phyloP scores from a whole-genome alignment of 345 rosid genomes.

The Euclidium syriacum region DNA sequence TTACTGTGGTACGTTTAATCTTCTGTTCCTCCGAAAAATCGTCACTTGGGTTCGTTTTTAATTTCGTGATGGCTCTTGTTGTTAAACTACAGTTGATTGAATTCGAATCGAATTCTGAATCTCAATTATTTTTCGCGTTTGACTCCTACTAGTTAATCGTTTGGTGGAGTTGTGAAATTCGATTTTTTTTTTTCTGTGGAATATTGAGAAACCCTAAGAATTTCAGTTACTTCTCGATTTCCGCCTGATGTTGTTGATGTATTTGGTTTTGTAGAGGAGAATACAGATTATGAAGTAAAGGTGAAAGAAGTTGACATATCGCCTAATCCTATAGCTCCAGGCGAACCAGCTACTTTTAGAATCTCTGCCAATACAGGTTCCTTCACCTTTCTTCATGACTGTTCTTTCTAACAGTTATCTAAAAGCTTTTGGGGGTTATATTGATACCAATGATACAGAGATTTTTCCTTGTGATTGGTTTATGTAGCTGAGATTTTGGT shows the following conservation, averaged over 20 bases:
- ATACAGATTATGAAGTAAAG: constrained; percentile 48
- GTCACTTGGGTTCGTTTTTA: background rate
- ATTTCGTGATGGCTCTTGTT: background rate
- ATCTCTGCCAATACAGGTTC: constrained; percentile 63
- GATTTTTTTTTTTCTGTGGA: background rate
- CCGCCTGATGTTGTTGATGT: background rate
- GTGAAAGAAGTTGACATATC: constrained; percentile 55
- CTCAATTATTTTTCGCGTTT: background rate
- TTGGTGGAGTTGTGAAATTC: background rate
- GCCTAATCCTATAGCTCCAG: constrained; percentile 56
- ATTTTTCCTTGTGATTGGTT: background rate
- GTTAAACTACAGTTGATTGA: background rate
- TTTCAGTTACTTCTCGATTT: background rate
- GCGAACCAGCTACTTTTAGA: constrained; percentile 52
- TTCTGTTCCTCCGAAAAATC: background rate
- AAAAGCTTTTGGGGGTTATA: background rate
- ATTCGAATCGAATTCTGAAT: background rate
- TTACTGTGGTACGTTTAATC: constrained; percentile 22
- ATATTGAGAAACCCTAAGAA: background rate
- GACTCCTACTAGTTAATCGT: background rate
- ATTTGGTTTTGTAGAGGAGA: constrained; percentile 42
- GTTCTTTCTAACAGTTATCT: background rate
- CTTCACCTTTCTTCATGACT: background rate
- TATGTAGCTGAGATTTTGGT: background rate
- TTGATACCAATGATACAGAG: background rate